These are phyloP conservation scores for Phytophthora citricola DNA, from an alignment of 352 stramenopile species.

Conservation along the genomic window DNA sequence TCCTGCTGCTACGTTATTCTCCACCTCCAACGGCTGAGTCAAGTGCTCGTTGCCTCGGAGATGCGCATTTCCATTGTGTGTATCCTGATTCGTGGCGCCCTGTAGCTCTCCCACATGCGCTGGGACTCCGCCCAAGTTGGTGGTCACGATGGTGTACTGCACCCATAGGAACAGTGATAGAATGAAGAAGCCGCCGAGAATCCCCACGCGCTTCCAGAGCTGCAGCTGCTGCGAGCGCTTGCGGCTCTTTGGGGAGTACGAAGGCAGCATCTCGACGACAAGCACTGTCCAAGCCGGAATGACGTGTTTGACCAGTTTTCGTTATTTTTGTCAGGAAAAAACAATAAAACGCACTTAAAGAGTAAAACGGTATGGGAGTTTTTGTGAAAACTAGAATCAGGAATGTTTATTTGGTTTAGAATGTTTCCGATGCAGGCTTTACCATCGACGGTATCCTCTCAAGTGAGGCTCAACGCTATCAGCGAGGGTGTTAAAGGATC, in stretches of 20 bases:
- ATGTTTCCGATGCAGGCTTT: too few relatives aligned
- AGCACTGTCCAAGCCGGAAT: conserved; percentile 1
- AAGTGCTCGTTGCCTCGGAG: conserved; percentile 15
- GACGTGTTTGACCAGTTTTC: not conserved
- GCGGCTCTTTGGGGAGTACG: conserved; percentile 22
- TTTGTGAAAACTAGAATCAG: too few relatives aligned
- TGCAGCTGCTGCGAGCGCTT: conserved; percentile 31
- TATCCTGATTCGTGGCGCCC: conserved; percentile 22
- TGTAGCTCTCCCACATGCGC: conserved; percentile 31
- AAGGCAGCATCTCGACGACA: conserved; percentile 26
- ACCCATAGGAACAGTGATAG: conserved; percentile 52
- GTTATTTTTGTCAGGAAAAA: too few relatives aligned
- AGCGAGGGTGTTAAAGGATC: too few relatives aligned
- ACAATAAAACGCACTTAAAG: too few relatives aligned
- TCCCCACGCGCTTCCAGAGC: conserved; percentile 33
- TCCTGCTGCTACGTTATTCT: conserved; percentile 10
- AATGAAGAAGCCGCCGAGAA: conserved; percentile 15
- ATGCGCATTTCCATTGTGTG: conserved; percentile 11
- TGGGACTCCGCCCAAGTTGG: conserved; percentile 33
- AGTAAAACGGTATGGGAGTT: too few relatives aligned
- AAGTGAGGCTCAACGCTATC: too few relatives aligned
- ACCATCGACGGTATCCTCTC: too few relatives aligned
- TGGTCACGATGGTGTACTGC: conserved; percentile 62
- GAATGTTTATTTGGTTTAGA: too few relatives aligned
- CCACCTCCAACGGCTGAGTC: not conserved